Conservation (phyloP, 768 basidiomycete species). For the Tulasnella calospora region DNA sequence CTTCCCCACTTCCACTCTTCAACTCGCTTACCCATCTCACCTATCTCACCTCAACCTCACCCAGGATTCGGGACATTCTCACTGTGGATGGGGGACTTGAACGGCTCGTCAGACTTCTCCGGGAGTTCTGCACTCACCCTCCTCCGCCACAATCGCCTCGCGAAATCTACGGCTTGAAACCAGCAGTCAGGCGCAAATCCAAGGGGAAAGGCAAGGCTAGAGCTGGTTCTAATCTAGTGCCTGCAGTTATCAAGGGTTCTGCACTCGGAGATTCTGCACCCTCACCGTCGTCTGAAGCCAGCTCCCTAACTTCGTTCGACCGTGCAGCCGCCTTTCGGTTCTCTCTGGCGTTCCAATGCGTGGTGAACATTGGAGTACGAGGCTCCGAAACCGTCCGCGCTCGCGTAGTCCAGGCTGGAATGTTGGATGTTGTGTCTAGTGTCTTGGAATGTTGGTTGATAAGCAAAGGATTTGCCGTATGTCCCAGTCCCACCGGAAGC, state of each 20-base stretch:
- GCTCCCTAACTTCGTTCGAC: constrained; percentile 49
- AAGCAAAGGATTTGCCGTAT: constrained; percentile 56
- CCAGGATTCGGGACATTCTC: constrained; percentile 96
- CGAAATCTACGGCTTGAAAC: constrained; percentile 69
- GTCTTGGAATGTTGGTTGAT: constrained; percentile 45
- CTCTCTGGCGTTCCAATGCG: constrained; percentile 90
- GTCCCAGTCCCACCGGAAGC: constrained; percentile 70
- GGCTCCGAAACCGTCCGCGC: constrained; percentile 44
- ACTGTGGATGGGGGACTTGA: constrained; percentile 97
- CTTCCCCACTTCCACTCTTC: constrained; percentile 63
- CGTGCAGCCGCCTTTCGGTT: constrained; percentile 85
- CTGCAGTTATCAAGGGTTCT: constrained; percentile 28
- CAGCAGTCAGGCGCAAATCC: constrained; percentile 39
- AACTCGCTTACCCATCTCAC: constrained; percentile 95
- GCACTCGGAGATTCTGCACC: constrained; percentile 46
- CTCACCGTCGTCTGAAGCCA: constrained; percentile 60
- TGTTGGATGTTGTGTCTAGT: constrained; percentile 43
- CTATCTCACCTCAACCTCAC: constrained; percentile 94
- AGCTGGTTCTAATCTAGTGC: constrained; percentile 34
- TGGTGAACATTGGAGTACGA: constrained; percentile 67
- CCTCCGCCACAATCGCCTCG: constrained; percentile 76
- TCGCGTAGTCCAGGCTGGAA: constrained; percentile 46
- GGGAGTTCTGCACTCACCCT: constrained; percentile 79
- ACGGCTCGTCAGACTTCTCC: constrained; percentile 85
- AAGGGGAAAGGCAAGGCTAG: constrained; percentile 22